These are phyloP conservation scores for Alternaria gaisen DNA, from an alignment of 2,329 filamentous ascomycete genomes.

Conservation along the genomic window DNA sequence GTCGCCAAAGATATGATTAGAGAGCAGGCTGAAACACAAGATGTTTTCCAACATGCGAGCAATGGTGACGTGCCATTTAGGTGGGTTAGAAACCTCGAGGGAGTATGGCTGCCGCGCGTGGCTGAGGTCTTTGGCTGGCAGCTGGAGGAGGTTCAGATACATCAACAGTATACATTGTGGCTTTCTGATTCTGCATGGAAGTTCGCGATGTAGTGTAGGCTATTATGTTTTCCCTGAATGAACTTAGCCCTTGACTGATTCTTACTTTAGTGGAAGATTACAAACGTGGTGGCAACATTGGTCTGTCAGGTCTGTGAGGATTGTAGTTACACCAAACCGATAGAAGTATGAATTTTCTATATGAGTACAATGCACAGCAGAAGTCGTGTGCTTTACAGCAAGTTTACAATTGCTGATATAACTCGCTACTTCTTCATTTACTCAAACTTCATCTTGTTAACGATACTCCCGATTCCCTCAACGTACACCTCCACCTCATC, in stretches of 20 bases:
- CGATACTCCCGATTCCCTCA: constrained; percentile 47
- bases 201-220: not conserved
- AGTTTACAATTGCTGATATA: not conserved
- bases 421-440: constrained; percentile 11
- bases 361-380: too few relatives aligned
- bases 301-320: too few relatives aligned
- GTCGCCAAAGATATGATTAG: not conserved
- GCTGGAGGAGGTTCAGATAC: not conserved
- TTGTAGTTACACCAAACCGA: too few relatives aligned
- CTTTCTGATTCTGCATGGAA: fast-evolving
- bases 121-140: not conserved
- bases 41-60: not conserved
- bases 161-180: fast-evolving
- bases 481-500: constrained; percentile 48
- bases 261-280: too few relatives aligned
- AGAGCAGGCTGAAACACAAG: not conserved
- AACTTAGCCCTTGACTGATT: too few relatives aligned
- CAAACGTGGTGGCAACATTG: too few relatives aligned
- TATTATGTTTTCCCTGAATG: too few relatives aligned
- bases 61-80: too few relatives aligned
- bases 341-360: too few relatives aligned
- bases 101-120: not conserved
- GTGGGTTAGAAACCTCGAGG: too few relatives aligned
- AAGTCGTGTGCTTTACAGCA: not conserved
- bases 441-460: constrained; percentile 48